Conservation (phyloP, 306 rosid species). For the Corylus heterophylla region DNA sequence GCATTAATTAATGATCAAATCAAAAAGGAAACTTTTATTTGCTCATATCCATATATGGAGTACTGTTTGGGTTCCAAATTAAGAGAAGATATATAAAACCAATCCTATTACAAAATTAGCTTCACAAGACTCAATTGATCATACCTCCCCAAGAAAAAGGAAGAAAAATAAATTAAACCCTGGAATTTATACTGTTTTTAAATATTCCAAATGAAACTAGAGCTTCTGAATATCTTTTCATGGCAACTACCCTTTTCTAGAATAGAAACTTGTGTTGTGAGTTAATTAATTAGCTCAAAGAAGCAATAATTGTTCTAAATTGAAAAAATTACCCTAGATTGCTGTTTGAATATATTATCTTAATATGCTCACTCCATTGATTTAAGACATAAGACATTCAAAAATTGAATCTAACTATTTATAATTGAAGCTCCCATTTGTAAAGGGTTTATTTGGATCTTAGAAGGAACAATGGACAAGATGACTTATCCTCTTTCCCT, state of each 20-base stretch:
- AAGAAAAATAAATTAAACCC: not conserved
- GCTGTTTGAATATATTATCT: not conserved
- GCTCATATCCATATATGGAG: not conserved
- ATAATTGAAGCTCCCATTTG: not conserved
- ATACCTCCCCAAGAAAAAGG: not conserved
- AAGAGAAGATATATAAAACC: not conserved
- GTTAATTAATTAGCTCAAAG: not conserved
- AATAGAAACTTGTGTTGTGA: not conserved
- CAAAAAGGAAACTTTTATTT: not conserved
- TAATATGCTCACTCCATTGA: not conserved
- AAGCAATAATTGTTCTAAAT: not conserved
- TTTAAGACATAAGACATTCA: not conserved
- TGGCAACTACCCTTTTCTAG: not conserved
- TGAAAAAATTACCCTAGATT: not conserved
- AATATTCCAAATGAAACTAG: not conserved
- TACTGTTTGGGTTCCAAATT: not conserved
- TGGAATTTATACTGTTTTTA: not conserved
- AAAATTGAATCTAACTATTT: not conserved
- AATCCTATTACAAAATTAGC: not conserved
- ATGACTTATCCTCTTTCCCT: too few species aligned
- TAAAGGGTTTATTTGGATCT: not conserved
- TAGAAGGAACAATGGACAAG: not conserved
- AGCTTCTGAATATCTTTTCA: not conserved
- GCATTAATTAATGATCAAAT: too few species aligned
- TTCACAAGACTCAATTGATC: too few species aligned